Conservation (phyloP, 192 early-diverging fungal genomes). For the Mortierella claussenii region DNA sequence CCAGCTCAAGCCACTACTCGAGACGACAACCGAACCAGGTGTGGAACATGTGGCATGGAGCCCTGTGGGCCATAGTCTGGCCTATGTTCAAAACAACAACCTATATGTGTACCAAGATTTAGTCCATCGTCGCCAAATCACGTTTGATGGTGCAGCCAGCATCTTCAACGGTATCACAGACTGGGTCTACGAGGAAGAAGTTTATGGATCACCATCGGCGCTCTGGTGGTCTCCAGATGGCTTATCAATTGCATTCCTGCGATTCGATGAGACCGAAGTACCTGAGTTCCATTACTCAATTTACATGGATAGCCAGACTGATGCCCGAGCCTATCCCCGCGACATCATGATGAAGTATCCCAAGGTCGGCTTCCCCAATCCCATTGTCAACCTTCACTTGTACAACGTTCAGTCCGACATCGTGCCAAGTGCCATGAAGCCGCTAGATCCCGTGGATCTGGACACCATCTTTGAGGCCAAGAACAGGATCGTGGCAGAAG, state of each 20-base stretch:
- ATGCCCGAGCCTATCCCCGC: constrained; percentile 70
- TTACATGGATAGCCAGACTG: constrained; percentile 68
- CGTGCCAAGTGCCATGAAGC: constrained; percentile 15
- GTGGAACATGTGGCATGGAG: constrained; percentile 82
- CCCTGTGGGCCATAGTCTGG: constrained; percentile 78
- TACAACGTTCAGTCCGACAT: constrained; percentile 57
- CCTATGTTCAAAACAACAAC: constrained; percentile 91
- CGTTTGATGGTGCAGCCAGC: constrained; percentile 81
- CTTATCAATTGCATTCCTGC: constrained; percentile 79
- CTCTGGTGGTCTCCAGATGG: constrained; percentile 93
- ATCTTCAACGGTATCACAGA: constrained; percentile 96
- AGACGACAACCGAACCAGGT: constrained; percentile 45
- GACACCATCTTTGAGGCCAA: constrained; percentile 65
- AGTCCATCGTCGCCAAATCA: constrained; percentile 75
- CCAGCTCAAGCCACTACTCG: constrained; percentile 69
- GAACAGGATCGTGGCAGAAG: constrained; percentile 84
- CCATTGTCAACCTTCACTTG: constrained; percentile 79
- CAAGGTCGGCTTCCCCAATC: constrained; percentile 89
- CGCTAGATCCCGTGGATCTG: constrained; percentile 27
- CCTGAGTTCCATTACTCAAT: constrained; percentile 80
- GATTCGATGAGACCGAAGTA: constrained; percentile 88
- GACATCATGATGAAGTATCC: constrained; percentile 88
- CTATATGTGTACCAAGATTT: constrained; percentile 81
- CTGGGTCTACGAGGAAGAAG: constrained; percentile 99
- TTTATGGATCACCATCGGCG: constrained; percentile 71